phyloP scores from a whole-genome alignment of 345 rosid genomes.

The Citrus reticulata region DNA sequence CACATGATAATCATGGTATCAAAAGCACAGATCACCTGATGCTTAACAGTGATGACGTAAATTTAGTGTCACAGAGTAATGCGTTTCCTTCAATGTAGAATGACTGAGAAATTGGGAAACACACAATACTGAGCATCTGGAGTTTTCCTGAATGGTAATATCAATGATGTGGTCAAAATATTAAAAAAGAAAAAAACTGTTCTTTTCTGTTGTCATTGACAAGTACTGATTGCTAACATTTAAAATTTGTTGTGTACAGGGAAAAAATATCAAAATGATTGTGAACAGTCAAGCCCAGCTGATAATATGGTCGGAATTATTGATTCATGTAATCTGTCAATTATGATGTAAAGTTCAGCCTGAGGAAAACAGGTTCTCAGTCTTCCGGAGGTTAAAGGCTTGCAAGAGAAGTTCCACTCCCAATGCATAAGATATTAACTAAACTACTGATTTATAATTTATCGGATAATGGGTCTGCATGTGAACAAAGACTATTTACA shows the following conservation, averaged over 20 bases:
- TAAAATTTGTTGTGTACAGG: slow-evolving; percentile 23
- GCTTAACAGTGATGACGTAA: slow-evolving; percentile 8
- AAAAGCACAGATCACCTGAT: not conserved
- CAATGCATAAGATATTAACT: not conserved
- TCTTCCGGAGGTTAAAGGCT: not conserved
- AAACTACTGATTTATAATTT: not conserved
- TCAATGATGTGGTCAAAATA: not conserved
- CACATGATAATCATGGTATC: slow-evolving; percentile 4
- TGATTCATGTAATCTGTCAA: not conserved
- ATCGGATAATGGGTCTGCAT: not conserved
- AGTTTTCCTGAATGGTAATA: slow-evolving; percentile 17
- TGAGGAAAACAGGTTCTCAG: not conserved
- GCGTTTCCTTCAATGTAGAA: slow-evolving; percentile 6
- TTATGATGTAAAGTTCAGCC: not conserved
- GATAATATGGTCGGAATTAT: slow-evolving; percentile 7
- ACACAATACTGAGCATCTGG: slow-evolving; percentile 7
- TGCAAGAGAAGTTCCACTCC: slow-evolving; percentile 1
- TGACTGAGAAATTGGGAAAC: slow-evolving; percentile 1
- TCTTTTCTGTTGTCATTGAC: not conserved
- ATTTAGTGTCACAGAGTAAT: slow-evolving; percentile 3
- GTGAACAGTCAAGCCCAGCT: not conserved
- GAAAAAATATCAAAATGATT: slow-evolving; percentile 19
- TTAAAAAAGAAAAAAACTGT: not conserved
- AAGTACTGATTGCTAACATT: not conserved
- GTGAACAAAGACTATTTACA: not conserved